phyloP scores from a whole-genome alignment of 768 basidiomycete genomes.

The Gymnopilus dilepis region DNA sequence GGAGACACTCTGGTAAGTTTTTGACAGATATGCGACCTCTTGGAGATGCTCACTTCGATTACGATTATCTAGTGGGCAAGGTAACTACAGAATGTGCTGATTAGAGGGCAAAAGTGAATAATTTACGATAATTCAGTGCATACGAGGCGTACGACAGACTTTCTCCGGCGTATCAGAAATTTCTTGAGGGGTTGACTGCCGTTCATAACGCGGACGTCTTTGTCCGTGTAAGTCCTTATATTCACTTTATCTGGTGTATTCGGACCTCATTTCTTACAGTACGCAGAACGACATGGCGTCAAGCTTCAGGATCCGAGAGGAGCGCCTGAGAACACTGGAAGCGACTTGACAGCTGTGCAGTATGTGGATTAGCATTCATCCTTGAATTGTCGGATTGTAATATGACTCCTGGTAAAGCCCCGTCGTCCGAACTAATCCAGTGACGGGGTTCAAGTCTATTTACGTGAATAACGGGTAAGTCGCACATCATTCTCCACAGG shows the following conservation, averaged over 20 bases:
- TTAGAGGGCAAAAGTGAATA: not conserved
- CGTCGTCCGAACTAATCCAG: constrained; percentile 61
- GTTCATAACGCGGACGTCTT: constrained; percentile 54
- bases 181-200: constrained; percentile 64
- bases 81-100: constrained; percentile 18
- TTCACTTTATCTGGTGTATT: not conserved
- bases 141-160: constrained; percentile 72
- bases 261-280: constrained; percentile 23
- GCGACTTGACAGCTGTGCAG: constrained; percentile 55
- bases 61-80: constrained; percentile 42
- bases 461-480: constrained; percentile 59
- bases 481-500: not conserved
- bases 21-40: not conserved
- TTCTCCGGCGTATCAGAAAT: constrained; percentile 55
- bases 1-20: constrained; percentile 46
- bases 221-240: constrained; percentile 34
- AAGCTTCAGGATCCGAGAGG: constrained; percentile 50
- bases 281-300: constrained; percentile 33
- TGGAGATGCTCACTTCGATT: not conserved
- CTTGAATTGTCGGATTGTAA: too few species aligned
- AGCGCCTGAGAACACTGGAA: constrained; percentile 56
- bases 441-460: constrained; percentile 62
- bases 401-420: too few species aligned
- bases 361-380: constrained; percentile 16
- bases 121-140: constrained; percentile 34